These are phyloP conservation scores for Nephelium lappaceum DNA, from an alignment of 345 rosid genomes.

Conservation along the genomic window DNA sequence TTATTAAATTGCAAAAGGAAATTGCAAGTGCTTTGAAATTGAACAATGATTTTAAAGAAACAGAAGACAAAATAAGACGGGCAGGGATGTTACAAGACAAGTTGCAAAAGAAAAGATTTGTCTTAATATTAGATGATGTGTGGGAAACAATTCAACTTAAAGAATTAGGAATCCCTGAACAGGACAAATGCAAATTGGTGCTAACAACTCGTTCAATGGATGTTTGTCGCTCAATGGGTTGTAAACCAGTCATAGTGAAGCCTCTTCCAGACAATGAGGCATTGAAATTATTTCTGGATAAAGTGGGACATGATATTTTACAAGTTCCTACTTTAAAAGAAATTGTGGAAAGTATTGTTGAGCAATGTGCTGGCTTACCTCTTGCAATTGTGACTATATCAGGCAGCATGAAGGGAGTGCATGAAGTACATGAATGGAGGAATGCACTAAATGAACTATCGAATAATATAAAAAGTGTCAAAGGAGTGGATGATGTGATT, in stretches of 20 bases:
- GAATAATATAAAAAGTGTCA: too few relatives aligned
- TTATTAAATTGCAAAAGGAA: not conserved
- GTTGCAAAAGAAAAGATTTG: not conserved
- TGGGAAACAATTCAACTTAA: not conserved
- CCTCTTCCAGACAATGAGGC: constrained; percentile 21
- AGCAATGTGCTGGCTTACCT: constrained; percentile 29
- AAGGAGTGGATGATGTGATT: not conserved
- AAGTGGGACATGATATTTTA: not conserved
- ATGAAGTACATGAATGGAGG: constrained; percentile 22
- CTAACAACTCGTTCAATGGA: constrained; percentile 17
- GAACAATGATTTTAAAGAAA: too few relatives aligned
- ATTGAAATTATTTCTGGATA: not conserved
- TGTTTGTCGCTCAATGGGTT: constrained; percentile 1
- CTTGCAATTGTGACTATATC: constrained; percentile 19
- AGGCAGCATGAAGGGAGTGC: constrained; percentile 19
- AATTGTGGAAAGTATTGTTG: not conserved
- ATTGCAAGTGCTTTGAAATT: constrained; percentile 11
- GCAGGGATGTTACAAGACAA: constrained; percentile 10
- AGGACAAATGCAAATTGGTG: constrained; percentile 16
- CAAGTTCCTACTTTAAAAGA: not conserved
- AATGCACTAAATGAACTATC: constrained; percentile 12
- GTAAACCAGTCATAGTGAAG: constrained; percentile 2
- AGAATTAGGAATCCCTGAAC: constrained; percentile 20
- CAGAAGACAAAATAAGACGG: constrained; percentile 2
- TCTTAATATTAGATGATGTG: constrained; percentile 17